Percentiles rank a stretch among this genome's conserved stretches.
Evolutionary conservation across 1,139 yeast species (phyloP).

Genomic region (Suhomyces bokatorum): DNA sequence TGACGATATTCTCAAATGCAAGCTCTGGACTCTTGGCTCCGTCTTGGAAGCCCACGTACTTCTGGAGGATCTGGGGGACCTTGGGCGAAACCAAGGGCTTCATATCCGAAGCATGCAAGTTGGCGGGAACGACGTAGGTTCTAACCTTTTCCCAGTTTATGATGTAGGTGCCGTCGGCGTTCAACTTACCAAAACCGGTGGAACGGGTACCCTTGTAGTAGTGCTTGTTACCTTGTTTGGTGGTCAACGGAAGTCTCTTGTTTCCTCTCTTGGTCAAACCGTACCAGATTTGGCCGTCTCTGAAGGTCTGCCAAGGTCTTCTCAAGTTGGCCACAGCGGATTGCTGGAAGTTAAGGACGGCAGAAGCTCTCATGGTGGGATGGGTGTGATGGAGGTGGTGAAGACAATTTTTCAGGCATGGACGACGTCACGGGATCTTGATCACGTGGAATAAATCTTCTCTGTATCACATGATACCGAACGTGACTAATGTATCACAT

Average conservation of each 20-base stretch:
- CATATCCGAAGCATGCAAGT: constrained; percentile 44
- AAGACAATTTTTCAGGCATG: constrained; percentile 5
- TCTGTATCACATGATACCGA: too few relatives aligned
- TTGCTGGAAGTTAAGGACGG: constrained; percentile 52
- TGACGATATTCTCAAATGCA: constrained; percentile 70
- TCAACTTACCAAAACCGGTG: constrained; percentile 84
- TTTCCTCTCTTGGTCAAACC: constrained; percentile 77
- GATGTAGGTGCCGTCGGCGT: constrained; percentile 70
- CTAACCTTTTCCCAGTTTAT: constrained; percentile 86
- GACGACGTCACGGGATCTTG: constrained; percentile 3
- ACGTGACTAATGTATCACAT: too few relatives aligned
- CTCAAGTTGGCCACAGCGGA: constrained; percentile 55
- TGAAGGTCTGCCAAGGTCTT: constrained; percentile 87
- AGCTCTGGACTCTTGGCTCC: constrained; percentile 76
- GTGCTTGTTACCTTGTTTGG: constrained; percentile 92
- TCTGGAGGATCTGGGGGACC: constrained; percentile 68
- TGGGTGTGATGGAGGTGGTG: background rate
- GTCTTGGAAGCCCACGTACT: constrained; percentile 65
- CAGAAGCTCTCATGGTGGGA: constrained; percentile 53
- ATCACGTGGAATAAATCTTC: too few relatives aligned
- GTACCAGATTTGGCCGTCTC: constrained; percentile 82
- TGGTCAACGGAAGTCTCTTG: constrained; percentile 80
- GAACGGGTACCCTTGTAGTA: constrained; percentile 96
- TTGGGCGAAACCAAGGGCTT: constrained; percentile 74
- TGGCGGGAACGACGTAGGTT: constrained; percentile 82